Conservation (phyloP, 331 rosid genomes). For the Phaseolus coccineus region DNA sequence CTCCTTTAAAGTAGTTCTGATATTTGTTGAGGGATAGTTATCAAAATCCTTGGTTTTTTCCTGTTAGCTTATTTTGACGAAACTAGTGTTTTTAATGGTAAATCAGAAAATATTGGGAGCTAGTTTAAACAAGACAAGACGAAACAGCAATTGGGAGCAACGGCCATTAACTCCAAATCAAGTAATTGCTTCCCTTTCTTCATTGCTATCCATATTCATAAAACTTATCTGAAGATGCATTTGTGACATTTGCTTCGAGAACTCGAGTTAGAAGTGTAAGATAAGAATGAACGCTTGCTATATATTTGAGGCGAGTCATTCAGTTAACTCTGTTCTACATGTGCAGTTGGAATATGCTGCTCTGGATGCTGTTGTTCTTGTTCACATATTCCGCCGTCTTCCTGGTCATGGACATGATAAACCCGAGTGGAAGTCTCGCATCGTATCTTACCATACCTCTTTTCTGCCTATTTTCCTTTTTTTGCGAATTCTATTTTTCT, state of each 20-base stretch:
- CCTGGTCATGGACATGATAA: slow-evolving; percentile 65
- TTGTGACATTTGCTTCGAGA: slow-evolving; percentile 21
- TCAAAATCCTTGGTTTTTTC: slow-evolving; percentile 17
- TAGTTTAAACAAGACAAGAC: slow-evolving; percentile 88
- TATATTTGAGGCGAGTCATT: slow-evolving; percentile 23
- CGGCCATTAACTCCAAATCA: slow-evolving; percentile 87
- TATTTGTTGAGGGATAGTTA: slow-evolving; percentile 5
- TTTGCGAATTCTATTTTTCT: slow-evolving; percentile 7
- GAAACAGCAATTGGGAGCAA: slow-evolving; percentile 97
- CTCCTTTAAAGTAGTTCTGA: slow-evolving; percentile 8
- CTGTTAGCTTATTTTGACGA: slow-evolving; percentile 34
- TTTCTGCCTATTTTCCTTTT: slow-evolving; percentile 25
- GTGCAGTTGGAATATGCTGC: slow-evolving; percentile 97
- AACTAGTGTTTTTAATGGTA: slow-evolving; percentile 36
- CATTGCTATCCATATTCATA: neutral
- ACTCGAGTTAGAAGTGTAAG: neutral
- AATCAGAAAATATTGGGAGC: slow-evolving; percentile 90
- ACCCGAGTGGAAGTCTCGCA: slow-evolving; percentile 81
- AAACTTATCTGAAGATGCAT: slow-evolving; percentile 14
- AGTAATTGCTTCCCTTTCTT: slow-evolving; percentile 53
- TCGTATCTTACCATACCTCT: slow-evolving; percentile 58
- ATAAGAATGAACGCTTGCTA: too few relatives aligned
- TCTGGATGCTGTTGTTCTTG: slow-evolving; percentile 86
- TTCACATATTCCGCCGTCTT: slow-evolving; percentile 83
- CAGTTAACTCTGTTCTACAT: slow-evolving; percentile 19